Evolutionary conservation across 1,284 basidiomycete genomes (phyloP), one percentile per base, ranked within the genome.

Genomic region (Ganoderma resinaceum): DNA sequence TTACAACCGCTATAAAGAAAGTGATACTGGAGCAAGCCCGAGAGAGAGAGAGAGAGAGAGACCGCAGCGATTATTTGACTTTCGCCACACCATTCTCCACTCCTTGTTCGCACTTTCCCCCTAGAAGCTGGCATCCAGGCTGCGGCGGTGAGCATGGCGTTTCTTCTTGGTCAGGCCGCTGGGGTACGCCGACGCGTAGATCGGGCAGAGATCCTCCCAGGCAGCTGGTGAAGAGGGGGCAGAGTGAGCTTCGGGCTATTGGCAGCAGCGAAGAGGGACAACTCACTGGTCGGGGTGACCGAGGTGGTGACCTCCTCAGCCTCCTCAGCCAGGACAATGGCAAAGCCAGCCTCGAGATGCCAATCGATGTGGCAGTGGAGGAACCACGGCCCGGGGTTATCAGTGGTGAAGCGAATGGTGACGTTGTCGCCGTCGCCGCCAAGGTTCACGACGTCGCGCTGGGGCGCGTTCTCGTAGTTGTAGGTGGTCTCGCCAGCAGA

Each of bases 401-500:
- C 26, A 12, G 62, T 63, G 26, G 43, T 33, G 62, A 63, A 63
- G 46, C 62, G 62, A 23, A 63, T 63, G 33, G 61, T 62, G 61
- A 62, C 61, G 61, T 62, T 62, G 61, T 62, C 61, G 33, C 61
- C 61, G 37, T 11, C 20, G 7, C 12, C 49, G 46, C 61, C 61
- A 5, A 42, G 71, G 68, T 60, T 75, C 55, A 79, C 78, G 3
- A 73, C 71, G 59, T 79, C 78, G 58, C 78, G 74, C n/a, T 72
- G 71, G 62, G 76, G 71, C 12, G 78, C 78, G 71, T 79, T 76
- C 11, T 33, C 76, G 46, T 71, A 79, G 74, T 79, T 79, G 69
- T 76, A 76, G 4, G 69, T 67, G 29, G 61, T 59, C 38, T 61
- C 73, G 3, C 76, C 75, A 3, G 77, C 75, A 31, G 70, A 72